A percentile compares a stretch with the other conserved stretches of the same genome.
phyloP scores from a whole-genome alignment of 2,329 filamentous ascomycete species.

The Apiospora rasikravindrae region DNA sequence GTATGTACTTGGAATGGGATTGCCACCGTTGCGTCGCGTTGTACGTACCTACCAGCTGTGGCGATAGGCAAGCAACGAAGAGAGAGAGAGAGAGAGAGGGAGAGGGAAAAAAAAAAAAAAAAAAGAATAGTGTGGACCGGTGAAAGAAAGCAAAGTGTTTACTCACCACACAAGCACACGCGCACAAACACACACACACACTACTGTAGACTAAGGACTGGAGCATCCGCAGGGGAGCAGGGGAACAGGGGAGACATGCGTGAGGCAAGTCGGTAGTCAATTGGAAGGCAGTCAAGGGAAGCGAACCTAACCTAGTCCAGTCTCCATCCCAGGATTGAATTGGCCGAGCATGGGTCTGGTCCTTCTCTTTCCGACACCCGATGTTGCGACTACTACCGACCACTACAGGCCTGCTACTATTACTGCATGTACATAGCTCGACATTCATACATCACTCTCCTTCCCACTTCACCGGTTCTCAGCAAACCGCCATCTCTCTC shows the following conservation, averaged over 20 bases:
- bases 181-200: too few relatives aligned
- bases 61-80: background rate
- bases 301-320: background rate
- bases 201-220: background rate
- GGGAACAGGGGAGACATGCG: background rate
- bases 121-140: background rate
- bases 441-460: background rate
- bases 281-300: background rate
- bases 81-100: too few relatives aligned
- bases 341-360: slow-evolving; percentile 6
- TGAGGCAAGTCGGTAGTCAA: slow-evolving; percentile 2
- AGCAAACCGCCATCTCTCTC: too few relatives aligned
- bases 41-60: background rate
- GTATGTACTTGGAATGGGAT: too few relatives aligned
- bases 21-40: slow-evolving; percentile 3
- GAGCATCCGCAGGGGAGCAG: background rate
- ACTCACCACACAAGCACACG: background rate
- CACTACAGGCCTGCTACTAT: background rate
- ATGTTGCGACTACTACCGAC: background rate
- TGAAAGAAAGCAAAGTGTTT: slow-evolving; percentile 11
- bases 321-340: background rate
- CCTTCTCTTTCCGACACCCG: slow-evolving; percentile 11
- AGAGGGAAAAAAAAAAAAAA: background rate
- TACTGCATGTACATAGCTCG: background rate
- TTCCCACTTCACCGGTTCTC: background rate